Percentiles rank a stretch among this genome's conserved stretches.
Evolutionary conservation across 2,329 filamentous ascomycete genomes (phyloP).

Genomic region (Trichoderma endophyticum): DNA sequence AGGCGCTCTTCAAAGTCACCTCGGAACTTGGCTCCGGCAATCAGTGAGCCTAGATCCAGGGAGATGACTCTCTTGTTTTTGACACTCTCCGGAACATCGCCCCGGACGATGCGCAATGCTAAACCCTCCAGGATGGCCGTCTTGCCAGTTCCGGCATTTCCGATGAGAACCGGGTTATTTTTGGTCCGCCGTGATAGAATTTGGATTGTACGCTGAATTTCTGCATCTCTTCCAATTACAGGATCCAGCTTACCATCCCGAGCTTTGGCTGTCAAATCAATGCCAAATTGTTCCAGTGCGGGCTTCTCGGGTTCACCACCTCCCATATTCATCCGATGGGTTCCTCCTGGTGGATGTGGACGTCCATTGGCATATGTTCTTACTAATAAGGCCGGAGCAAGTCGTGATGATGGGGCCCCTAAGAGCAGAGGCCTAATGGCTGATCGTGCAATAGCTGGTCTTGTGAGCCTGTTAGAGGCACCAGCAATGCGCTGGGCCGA

Average conservation of each 20-base stretch:
- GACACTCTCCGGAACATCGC: constrained; percentile 92
- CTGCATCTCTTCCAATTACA: constrained; percentile 86
- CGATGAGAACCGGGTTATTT: constrained; percentile 94
- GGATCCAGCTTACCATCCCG: constrained; percentile 90
- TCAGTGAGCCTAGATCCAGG: constrained; percentile 85
- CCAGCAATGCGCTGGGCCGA: constrained; percentile 39
- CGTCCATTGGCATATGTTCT: constrained; percentile 66
- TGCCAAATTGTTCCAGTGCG: constrained; percentile 84
- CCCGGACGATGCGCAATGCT: constrained; percentile 82
- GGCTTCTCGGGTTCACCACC: constrained; percentile 70
- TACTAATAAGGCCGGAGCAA: constrained; percentile 40
- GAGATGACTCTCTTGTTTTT: constrained; percentile 90
- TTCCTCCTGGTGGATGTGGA: constrained; percentile 86
- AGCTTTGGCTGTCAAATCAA: constrained; percentile 83
- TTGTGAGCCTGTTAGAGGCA: constrained; percentile 29
- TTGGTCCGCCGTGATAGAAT: constrained; percentile 90
- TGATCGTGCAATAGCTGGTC: constrained; percentile 30
- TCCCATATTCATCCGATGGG: constrained; percentile 88
- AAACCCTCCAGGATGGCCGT: constrained; percentile 90
- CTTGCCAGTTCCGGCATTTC: constrained; percentile 86
- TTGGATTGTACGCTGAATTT: constrained; percentile 93
- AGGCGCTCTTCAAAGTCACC: constrained; percentile 95
- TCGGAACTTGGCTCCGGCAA: constrained; percentile 91
- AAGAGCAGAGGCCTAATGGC: not conserved
- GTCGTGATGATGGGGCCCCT: constrained; percentile 22